Percentiles rank a stretch among this genome's conserved stretches.
These are phyloP conservation scores for Salix koriyanagi DNA, from an alignment of 345 rosid species.

Conservation along the genomic window DNA sequence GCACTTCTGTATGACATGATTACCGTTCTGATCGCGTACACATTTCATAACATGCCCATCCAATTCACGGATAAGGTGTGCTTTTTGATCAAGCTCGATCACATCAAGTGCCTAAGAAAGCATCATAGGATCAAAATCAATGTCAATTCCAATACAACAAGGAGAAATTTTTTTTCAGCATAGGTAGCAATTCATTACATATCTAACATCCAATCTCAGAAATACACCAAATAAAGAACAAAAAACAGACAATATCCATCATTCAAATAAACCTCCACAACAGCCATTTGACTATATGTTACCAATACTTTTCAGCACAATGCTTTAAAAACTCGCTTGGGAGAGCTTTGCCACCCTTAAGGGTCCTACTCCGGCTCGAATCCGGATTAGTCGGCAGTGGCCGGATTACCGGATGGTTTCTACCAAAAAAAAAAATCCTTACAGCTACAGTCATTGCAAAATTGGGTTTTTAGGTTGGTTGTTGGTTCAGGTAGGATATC, in stretches of 20 bases:
- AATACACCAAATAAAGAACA: not conserved
- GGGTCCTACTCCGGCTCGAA: too few relatives aligned
- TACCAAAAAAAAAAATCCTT: too few relatives aligned
- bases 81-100: conserved; percentile 87
- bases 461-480: too few relatives aligned
- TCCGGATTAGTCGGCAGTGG: too few relatives aligned
- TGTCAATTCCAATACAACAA: not conserved
- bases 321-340: too few relatives aligned
- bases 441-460: too few relatives aligned
- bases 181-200: not conserved
- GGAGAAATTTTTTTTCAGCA: not conserved
- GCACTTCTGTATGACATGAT: conserved; percentile 96
- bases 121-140: conserved; percentile 4
- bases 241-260: not conserved
- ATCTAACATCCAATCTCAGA: not conserved
- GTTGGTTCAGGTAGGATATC: too few relatives aligned
- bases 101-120: conserved; percentile 84
- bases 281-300: not conserved
- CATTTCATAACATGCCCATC: conserved; percentile 90
- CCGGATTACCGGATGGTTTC: too few relatives aligned
- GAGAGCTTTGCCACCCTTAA: too few relatives aligned
- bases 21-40: conserved; percentile 95
- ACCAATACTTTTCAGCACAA: not conserved
- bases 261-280: not conserved
- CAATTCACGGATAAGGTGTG: conserved; percentile 67